Conservation (phyloP, 805 yeast genomes). For the Ogataea pignaliae region DNA sequence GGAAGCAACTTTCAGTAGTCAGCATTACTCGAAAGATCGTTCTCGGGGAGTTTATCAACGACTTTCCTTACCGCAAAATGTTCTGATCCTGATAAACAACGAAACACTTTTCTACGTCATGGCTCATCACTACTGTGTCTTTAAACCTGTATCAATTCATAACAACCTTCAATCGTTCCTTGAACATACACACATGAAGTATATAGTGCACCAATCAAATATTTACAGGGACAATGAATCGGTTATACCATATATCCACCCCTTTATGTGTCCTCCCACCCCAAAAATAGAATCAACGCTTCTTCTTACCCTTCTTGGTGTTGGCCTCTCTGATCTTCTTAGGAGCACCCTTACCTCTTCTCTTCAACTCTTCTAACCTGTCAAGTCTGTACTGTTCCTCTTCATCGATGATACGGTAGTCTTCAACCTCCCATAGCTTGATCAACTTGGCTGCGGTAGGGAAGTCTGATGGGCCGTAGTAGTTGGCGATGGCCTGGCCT, state of each 20-base stretch:
- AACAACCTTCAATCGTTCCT: no score
- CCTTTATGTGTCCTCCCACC: not conserved
- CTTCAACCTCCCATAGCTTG: constrained; percentile 22
- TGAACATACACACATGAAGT: no score
- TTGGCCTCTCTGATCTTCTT: constrained; percentile 57
- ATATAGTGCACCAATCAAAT: no score
- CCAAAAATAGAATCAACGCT: constrained; percentile 3
- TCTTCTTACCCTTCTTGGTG: constrained; percentile 33
- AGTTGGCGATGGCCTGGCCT: constrained; percentile 66
- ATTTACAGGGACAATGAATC: not conserved
- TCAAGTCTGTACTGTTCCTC: constrained; percentile 65
- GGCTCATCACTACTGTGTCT: no score
- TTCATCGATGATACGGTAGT: constrained; percentile 51
- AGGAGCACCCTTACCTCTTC: constrained; percentile 89
- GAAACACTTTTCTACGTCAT: no score
- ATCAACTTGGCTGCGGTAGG: constrained; percentile 44
- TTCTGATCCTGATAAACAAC: constrained; percentile 25
- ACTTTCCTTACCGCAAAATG: constrained; percentile 28
- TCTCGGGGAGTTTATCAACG: constrained; percentile 26
- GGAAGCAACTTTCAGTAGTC: constrained; percentile 22
- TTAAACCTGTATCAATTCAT: no score
- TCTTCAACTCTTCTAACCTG: constrained; percentile 62
- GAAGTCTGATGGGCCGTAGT: constrained; percentile 72
- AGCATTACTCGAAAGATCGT: constrained; percentile 18
- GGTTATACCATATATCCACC: not conserved